Evolutionary conservation across 345 rosid species (phyloP).

Genomic region (Carallia pectinifolia): DNA sequence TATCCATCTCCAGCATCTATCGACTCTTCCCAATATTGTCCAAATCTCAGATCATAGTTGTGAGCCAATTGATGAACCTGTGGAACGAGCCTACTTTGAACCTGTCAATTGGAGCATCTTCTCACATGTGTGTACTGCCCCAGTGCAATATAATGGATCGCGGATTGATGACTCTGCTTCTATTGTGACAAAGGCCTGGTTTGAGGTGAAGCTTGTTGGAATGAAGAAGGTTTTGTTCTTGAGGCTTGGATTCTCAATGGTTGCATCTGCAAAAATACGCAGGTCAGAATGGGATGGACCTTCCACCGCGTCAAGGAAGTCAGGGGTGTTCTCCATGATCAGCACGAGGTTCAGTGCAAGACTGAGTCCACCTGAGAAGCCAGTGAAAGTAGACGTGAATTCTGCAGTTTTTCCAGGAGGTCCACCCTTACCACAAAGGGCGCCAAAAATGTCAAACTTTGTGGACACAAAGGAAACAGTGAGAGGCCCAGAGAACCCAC

Average conservation of each 20-base stretch:
- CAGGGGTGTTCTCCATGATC: conserved; percentile 71
- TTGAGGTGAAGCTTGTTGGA: conserved; percentile 80
- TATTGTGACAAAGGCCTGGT: conserved; percentile 87
- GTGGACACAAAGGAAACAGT: conserved; percentile 88
- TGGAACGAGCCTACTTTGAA: conserved; percentile 62
- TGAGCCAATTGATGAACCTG: conserved; percentile 47
- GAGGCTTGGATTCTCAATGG: conserved; percentile 80
- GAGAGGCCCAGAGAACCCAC: conserved; percentile 83
- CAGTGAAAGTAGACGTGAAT: conserved; percentile 63
- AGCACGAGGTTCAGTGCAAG: conserved; percentile 64
- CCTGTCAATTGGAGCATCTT: conserved; percentile 91
- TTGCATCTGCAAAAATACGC: conserved; percentile 62
- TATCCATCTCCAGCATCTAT: conserved; percentile 88
- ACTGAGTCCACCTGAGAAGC: conserved; percentile 43
- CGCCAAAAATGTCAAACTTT: conserved; percentile 64
- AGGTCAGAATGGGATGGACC: conserved; percentile 84
- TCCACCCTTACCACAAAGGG: conserved; percentile 52
- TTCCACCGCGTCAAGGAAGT: conserved; percentile 58
- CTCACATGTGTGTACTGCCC: conserved; percentile 89
- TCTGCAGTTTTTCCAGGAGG: conserved; percentile 88
- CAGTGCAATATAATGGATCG: conserved; percentile 63
- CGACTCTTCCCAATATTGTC: conserved; percentile 54
- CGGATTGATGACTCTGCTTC: conserved; percentile 64
- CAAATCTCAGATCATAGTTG: conserved; percentile 54
- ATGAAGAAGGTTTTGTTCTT: conserved; percentile 85